Base-by-base conservation (phyloP, 2,329 filamentous ascomycete genomes). In the Talaromyces sp. region DNA sequence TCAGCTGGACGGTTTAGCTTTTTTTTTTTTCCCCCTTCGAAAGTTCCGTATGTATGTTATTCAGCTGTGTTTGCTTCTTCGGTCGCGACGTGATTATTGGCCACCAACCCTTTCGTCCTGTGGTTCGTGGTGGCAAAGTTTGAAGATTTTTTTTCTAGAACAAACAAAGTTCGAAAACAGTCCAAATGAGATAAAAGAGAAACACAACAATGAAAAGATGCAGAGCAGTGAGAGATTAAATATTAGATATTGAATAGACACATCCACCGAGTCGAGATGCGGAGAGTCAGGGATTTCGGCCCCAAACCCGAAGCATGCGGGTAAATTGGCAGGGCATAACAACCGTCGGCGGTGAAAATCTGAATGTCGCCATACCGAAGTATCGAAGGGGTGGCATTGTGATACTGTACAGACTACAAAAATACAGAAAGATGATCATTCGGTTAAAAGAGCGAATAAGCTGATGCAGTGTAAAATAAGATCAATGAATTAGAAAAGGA, bases 101-200 rank as follows among this genome's bases (percentile, higher is more conserved):
- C 24, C 24, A 27, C 24, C 17, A 30, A 36, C 2, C 13, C 3
- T 46, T 20, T 5, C 16, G 20, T 40, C n/a, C 54, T 40, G 22
- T 60, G 58, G 54, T 39, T 46, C 33, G 19, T 49, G 43, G 56
- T 61, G 58, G 57, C 58, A 54, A 58, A 49, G 40, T 14, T 33
- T 32, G 44, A 43, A 32, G 11, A 48, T n/a, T 32, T 8, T n/a
- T 24, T 36, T 20, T 9, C 17, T 8, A 43, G 27, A 30, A 43
- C 27, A 30, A 42, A 29, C 24, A 30, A 29, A 13, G 27, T 9
- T 24, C 10, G 8, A n/a, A n/a, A n/a, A n/a, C n/a, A n/a, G n/a
- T n/a, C n/a, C n/a, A n/a, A n/a, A n/a, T n/a, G n/a, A n/a, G n/a
- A n/a, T n/a, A n/a, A n/a, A n/a, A n/a, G n/a, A n/a, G n/a, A n/a